Conservation (phyloP, 2,329 filamentous ascomycete genomes). For the Fusarium musae region DNA sequence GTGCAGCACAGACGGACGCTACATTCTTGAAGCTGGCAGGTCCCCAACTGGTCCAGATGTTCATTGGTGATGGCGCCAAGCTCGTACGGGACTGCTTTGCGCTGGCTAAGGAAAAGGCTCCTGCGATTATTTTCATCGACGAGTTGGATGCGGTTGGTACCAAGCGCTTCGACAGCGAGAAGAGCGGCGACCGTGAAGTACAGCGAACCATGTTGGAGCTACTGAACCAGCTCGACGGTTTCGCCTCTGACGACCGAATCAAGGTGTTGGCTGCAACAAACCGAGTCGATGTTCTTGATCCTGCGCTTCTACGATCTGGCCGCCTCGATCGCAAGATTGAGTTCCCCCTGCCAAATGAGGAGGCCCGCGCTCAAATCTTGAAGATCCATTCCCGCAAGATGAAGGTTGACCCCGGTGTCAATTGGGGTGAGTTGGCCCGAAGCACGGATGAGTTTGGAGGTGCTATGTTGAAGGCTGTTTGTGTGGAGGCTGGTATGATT, state of each 20-base stretch:
- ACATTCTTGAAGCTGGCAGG: constrained; percentile 99
- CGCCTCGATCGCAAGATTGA: constrained; percentile 97
- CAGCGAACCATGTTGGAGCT: constrained; percentile 99
- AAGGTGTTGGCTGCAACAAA: constrained; percentile 97
- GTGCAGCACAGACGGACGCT: constrained; percentile 96
- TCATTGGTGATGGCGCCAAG: constrained; percentile 98
- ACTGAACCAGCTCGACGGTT: constrained; percentile 97
- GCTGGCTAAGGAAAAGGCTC: constrained; percentile 97
- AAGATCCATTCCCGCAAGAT: constrained; percentile 99
- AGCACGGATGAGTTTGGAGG: constrained; percentile 99
- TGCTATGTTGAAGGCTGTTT: constrained; percentile 97
- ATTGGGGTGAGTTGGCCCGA: constrained; percentile 94
- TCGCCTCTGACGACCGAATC: constrained; percentile 95
- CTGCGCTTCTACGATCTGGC: constrained; percentile 88
- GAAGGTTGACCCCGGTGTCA: constrained; percentile 91
- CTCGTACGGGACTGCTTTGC: constrained; percentile 98
- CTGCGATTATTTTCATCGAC: constrained; percentile 99
- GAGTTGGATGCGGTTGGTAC: constrained; percentile 98
- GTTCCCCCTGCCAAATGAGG: constrained; percentile 97
- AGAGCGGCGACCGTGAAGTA: constrained; percentile 96
- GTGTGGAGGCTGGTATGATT: constrained; percentile 99
- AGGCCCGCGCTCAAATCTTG: constrained; percentile 95
- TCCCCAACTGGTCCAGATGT: constrained; percentile 99
- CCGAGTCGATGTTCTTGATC: constrained; percentile 92
- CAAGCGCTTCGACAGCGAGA: constrained; percentile 98